Evolutionary conservation across 495 filamentous ascomycete species (phyloP), one percentile per base, ranked within the genome.

Genomic region (Aspergillus incahuasiensis): DNA sequence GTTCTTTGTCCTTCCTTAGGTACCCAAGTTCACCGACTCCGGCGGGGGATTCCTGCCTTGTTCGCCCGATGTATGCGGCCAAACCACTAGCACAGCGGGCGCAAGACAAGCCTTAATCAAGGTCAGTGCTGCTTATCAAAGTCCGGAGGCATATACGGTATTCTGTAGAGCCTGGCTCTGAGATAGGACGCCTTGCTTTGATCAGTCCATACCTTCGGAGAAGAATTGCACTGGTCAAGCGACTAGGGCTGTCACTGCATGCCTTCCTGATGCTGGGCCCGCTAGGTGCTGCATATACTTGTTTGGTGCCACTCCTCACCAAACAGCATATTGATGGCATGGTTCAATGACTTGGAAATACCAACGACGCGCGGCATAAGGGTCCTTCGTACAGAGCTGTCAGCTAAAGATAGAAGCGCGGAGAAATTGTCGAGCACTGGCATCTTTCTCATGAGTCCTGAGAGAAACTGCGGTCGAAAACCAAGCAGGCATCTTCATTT

Each of bases 401-500:
- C 12, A 41, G 38, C 49, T 52, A 52, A 52, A 52, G 49, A 52
- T 52, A 52, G 52, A 54, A 54, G 25, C 34, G 25, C 39, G 25
- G 24, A 53, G 25, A 15, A n/a, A 53, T 11, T n/a, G 15, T 40
- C 5, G 34, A 44, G 44, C 15, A 50, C 11, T 49, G 12, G 16
- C 11, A 30, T 11, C 5, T 30, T 49, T 49, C 6, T 16, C 20
- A 49, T 8, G 30, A 8, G 7, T 5, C 21, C n/a, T 12, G 38
- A 21, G 25, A 9, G 16, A 12, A 47, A 24, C 54, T 56, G 46
- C 54, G 46, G 46, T 50, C 24, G 45, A 56, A 56, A 22, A 50
- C 54, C 54, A 56, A 56, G 54, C 54, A 56, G 54, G 54, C 54
- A 56, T 34, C 45, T 19, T 45, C 12, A 38, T 56, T 56, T 45